phyloP scores from a whole-genome alignment of 176 grass and related monocot species.

The Oryza glumipatula region DNA sequence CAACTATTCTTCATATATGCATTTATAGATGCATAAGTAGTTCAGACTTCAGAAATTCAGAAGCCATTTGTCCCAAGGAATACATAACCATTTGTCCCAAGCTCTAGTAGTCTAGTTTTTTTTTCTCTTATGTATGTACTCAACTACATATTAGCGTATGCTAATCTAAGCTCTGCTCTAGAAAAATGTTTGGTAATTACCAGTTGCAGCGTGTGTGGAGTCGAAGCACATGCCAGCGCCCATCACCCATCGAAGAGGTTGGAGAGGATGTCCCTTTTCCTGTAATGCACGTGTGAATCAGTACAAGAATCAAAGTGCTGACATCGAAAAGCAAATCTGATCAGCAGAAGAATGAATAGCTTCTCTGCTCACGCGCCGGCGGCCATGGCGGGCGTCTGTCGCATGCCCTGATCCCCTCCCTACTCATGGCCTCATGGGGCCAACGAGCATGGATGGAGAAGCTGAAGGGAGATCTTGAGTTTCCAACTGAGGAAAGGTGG shows the following conservation, averaged over 20 bases:
- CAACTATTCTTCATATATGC: not conserved
- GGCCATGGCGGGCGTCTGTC: not conserved
- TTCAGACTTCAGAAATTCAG: not conserved
- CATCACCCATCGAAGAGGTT: not conserved
- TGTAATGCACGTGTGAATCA: not conserved
- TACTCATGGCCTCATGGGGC: too few species aligned
- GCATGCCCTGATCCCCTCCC: too few species aligned
- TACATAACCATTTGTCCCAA: not conserved
- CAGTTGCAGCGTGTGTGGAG: not conserved
- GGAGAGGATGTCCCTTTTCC: not conserved
- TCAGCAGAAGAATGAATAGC: too few species aligned
- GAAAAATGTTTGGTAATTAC: not conserved
- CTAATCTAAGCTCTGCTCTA: not conserved
- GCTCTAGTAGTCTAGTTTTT: too few species aligned
- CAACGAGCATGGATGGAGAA: too few species aligned
- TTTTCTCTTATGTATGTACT: not conserved
- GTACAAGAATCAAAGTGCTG: not conserved
- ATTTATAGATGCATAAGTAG: not conserved
- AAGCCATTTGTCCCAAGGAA: not conserved
- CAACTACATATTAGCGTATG: not conserved
- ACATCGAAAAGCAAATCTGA: too few species aligned
- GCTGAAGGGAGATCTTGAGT: too few species aligned
- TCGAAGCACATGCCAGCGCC: not conserved
- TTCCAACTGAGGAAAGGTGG: too few species aligned
- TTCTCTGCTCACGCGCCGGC: too few species aligned